Base-by-base conservation (phyloP, 441 rosid genomes). In the Pelargonium citronellum region DNA sequence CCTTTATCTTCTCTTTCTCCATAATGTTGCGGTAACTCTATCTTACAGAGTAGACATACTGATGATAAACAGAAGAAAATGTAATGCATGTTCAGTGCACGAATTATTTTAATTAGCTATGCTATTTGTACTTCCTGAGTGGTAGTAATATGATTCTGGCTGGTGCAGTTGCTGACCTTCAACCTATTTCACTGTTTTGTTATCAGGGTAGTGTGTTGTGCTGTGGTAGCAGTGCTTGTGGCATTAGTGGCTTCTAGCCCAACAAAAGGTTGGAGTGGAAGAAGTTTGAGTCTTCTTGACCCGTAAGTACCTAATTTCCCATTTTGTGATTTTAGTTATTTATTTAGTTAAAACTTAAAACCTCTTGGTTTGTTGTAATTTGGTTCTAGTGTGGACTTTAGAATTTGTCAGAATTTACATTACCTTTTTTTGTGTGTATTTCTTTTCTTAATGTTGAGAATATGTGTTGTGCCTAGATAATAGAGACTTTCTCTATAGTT, bases 171-270 rank as follows among this genome's bases (percentile, higher is more conserved):
- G 27, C 37, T 61, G 27, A 61, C 27, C 39, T 22, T 61, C 64
- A 61, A 61, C 64, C 47, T 64, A 81, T 37, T 51, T 39, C 64
- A 49, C 27, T 75, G 74, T 15, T 72, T 70, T 63, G 4, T 74
- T 66, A 77, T 61, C 94, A 95, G 99, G 90, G 85, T 78, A 61
- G 90, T 95, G 44, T 92, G 98, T 78, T 76, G 81, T 76, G 86
- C 90, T 39, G 89, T 79, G 77, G 71, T 92, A 76, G 97, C 91
- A 73, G 78, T 95, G 82, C 95, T 95, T 53, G 73, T 91, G 75
- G 98, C 99, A 70, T 20, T 95, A 86, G 98, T 95, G 63, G 99
- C 99, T 81, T 89, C 99, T 77, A 95, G 99, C 80, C 99, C 99
- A 74, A 95, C 99, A 58, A 85, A 73, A 84, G 98, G 99, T 78